Evolutionary conservation across 1,284 basidiomycete species (phyloP), one percentile per base, ranked within the genome.

Genomic region (Cryptococcus sp.): DNA sequence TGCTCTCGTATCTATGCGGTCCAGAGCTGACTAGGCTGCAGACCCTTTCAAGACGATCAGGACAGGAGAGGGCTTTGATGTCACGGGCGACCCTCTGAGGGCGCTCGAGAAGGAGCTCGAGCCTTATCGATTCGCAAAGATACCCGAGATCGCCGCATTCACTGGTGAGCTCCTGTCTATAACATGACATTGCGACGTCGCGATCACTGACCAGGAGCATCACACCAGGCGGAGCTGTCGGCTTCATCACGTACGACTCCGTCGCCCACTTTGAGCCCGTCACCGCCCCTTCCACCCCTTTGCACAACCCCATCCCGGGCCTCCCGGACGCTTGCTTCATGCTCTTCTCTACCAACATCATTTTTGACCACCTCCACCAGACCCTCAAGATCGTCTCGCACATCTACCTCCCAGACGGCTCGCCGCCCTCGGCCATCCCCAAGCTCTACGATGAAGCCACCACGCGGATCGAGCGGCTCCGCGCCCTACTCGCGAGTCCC

Each of bases 331-430:
- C 93, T 16, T 84, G 94, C 61, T 97, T 98, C 81, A 96, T 99
- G 91, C 84, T 98, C 53, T 87, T 90, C 65, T 92, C 97, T 75
- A 92, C 90, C 6, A 83, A 98, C 59, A 84, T 99, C 73, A 86
- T 98, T 70, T 98, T 94, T 77, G 96, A 99, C 76, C 96, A 98
- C 78, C 87, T 98, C 62, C 97, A 85, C 81, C 94, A 97, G 78
- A 91, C 83, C 36, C 80, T 98, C 77, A 96, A 96, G 74, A 84
- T 98, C 67, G 92, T 98, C 60, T 93, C 93, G 16, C 96, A 98
- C 72, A 88, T 98, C 60, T 89, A 94, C 78, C 84, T 87, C 50
- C 89, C 91, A 1, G 83, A 82, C 59, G 60, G 70, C 1, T 60
- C 71, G 6, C 56, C 68, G 9, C 46, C 56, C 16, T 64, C 62